phyloP scores from a whole-genome alignment of 2,329 filamentous ascomycete species.

The Pseudofabraea citricarpa region DNA sequence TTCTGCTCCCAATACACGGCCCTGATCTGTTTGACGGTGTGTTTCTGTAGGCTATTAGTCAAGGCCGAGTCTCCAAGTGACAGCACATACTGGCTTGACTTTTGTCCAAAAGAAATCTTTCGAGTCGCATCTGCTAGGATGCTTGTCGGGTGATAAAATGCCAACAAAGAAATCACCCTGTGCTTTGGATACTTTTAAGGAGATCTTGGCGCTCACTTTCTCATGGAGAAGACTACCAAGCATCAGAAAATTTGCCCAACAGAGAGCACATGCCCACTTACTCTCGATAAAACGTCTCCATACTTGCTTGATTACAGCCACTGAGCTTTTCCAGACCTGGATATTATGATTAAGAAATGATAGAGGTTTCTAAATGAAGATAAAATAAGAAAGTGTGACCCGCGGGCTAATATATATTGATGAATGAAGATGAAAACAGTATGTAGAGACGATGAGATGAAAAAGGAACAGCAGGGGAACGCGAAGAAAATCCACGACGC shows the following conservation, averaged over 20 bases:
- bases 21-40: neutral
- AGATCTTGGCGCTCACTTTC: slow-evolving; percentile 3
- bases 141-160: neutral
- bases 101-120: slow-evolving; percentile 2
- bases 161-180: slow-evolving; percentile 1
- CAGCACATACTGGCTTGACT: neutral
- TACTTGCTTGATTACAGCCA: no score
- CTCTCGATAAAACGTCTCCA: slow-evolving; percentile 2
- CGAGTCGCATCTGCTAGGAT: slow-evolving; percentile 1
- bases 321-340: no score
- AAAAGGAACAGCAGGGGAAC: no score
- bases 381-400: no score
- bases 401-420: no score
- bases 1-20: neutral
- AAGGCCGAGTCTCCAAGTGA: neutral
- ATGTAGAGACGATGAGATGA: no score
- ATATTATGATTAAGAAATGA: no score
- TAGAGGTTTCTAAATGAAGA: no score
- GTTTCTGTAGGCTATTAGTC: neutral
- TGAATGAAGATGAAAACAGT: no score
- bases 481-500: no score
- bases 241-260: neutral
- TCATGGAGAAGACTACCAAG: neutral
- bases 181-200: neutral
- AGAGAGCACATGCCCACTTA: neutral